Conservation (phyloP, 306 rosid genomes). For the Ceratonia siliqua region DNA sequence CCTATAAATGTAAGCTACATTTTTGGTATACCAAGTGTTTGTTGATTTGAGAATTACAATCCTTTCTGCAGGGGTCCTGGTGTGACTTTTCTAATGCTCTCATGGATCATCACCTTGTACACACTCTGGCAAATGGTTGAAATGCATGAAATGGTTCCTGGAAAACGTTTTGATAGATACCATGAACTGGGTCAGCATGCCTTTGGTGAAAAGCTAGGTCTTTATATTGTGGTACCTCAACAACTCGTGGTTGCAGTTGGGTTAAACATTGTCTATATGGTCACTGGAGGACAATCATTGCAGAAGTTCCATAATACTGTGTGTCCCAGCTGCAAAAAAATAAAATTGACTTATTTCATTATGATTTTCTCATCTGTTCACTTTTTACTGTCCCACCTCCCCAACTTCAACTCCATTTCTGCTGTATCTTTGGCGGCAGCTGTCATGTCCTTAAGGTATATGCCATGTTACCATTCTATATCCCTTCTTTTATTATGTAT, state of each 20-base stretch:
- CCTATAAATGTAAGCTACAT: neutral
- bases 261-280: constrained; percentile 74
- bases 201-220: constrained; percentile 75
- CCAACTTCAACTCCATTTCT: constrained; percentile 67
- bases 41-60: neutral
- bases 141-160: constrained; percentile 87
- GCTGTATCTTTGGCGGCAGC: constrained; percentile 78
- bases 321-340: constrained; percentile 39
- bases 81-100: constrained; percentile 47
- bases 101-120: constrained; percentile 72
- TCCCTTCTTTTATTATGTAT: neutral
- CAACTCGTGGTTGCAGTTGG: constrained; percentile 67
- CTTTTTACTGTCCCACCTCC: constrained; percentile 72
- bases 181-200: constrained; percentile 82
- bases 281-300: constrained; percentile 70
- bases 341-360: constrained; percentile 65
- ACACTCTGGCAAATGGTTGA: constrained; percentile 83
- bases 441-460: constrained; percentile 74
- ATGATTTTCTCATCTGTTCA: constrained; percentile 79
- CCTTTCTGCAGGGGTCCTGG: constrained; percentile 69
- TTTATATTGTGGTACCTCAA: constrained; percentile 79
- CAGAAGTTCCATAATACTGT: constrained; percentile 56
- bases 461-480: neutral
- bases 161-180: constrained; percentile 72
- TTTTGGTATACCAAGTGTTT: neutral